Conservation (phyloP, 108 stramenopile species). For the Skeletonema costatum region DNA sequence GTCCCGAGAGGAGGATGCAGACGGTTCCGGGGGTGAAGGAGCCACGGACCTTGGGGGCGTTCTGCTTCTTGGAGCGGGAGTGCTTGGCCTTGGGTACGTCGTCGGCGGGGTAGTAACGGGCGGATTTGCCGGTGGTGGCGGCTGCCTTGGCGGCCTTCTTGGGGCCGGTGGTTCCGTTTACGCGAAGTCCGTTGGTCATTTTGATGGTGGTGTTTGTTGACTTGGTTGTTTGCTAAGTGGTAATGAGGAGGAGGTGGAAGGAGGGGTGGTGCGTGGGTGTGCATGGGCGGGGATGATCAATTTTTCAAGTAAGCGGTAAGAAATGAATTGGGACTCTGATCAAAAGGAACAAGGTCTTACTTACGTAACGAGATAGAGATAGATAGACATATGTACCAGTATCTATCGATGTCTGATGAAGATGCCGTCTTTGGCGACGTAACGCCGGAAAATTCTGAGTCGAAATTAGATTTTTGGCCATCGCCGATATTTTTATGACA, state of each 20-base stretch:
- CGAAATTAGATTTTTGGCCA: no score
- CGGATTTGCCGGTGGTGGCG: slow-evolving; percentile 48
- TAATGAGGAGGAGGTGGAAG: no score
- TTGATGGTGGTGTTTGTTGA: slow-evolving; percentile 1
- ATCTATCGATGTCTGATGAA: no score
- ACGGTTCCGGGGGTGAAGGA: slow-evolving; percentile 98
- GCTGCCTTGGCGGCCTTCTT: slow-evolving; percentile 61
- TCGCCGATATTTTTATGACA: no score
- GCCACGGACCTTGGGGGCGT: slow-evolving; percentile 91
- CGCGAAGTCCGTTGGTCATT: slow-evolving; percentile 24
- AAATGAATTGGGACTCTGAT: not conserved
- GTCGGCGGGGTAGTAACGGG: slow-evolving; percentile 94
- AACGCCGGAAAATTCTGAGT: no score
- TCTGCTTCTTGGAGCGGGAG: slow-evolving; percentile 73
- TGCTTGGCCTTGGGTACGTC: slow-evolving; percentile 78
- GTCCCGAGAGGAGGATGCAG: slow-evolving; percentile 97
- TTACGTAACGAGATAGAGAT: no score
- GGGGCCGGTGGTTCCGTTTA: slow-evolving; percentile 54
- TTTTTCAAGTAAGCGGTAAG: not conserved
- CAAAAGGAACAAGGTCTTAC: not conserved
- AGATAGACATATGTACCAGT: no score
- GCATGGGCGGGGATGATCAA: not conserved
- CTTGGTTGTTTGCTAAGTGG: not conserved
- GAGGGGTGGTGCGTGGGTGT: not conserved
- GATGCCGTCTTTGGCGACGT: no score